A percentile compares a stretch with the other conserved stretches of the same genome.
Conservation (phyloP, 2,329 filamentous ascomycete species). For the Teratosphaeria epicoccoides region DNA sequence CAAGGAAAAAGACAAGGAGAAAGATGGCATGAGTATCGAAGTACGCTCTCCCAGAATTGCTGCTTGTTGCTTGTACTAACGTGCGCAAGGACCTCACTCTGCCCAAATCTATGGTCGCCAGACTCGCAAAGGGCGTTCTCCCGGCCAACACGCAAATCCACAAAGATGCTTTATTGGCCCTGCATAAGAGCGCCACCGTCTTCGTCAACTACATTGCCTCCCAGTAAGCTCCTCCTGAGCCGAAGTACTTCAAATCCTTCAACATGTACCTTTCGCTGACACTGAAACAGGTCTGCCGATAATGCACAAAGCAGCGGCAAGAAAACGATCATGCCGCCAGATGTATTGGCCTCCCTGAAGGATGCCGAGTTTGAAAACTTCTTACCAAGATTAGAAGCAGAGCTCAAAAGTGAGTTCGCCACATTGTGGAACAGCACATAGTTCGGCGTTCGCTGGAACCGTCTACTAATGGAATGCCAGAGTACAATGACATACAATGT, state of each 20-base stretch:
- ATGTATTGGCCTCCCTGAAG: conserved; percentile 68
- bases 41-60: conserved; percentile 18
- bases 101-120: conserved; percentile 70
- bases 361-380: conserved; percentile 66
- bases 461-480: conserved; percentile 27
- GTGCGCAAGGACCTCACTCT: conserved; percentile 58
- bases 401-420: conserved; percentile 56
- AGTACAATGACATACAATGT: conserved; percentile 63
- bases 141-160: conserved; percentile 75
- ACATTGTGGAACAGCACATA: background rate
- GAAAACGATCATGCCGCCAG: conserved; percentile 66
- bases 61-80: background rate
- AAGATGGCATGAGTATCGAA: conserved; percentile 36
- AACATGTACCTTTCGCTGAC: background rate
- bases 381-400: conserved; percentile 58
- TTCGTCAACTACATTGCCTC: conserved; percentile 72
- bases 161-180: conserved; percentile 66
- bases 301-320: conserved; percentile 56
- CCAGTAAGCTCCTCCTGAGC: conserved; percentile 46
- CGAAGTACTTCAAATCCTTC: background rate
- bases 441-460: background rate
- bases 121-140: conserved; percentile 68
- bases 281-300: conserved; percentile 54
- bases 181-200: conserved; percentile 72
- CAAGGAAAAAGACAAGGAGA: conserved; percentile 16